phyloP scores from a whole-genome alignment of 148 eudicot species.

The Rhododendron kiyosumense region DNA sequence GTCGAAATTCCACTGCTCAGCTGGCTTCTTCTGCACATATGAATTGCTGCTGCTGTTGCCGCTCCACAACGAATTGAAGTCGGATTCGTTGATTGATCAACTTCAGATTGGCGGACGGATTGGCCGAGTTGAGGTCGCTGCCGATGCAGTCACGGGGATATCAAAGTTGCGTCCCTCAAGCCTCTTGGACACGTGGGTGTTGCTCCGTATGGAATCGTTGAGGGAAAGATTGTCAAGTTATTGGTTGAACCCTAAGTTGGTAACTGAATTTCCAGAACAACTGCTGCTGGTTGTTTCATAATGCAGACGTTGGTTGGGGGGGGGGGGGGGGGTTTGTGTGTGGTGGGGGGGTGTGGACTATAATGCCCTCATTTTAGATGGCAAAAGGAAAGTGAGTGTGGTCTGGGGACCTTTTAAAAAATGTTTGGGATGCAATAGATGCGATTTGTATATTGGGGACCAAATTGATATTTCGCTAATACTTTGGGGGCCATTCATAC shows the following conservation, averaged over 20 bases:
- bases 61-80: background rate
- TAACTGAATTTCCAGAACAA: constrained; percentile 91
- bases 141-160: constrained; percentile 36
- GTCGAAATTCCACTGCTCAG: background rate
- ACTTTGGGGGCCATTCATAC: too few species aligned
- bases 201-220: constrained; percentile 90
- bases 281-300: constrained; percentile 30
- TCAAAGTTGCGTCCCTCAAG: constrained; percentile 70
- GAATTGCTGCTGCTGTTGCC: background rate
- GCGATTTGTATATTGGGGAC: too few species aligned
- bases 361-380: too few species aligned
- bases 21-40: background rate
- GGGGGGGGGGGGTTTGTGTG: too few species aligned
- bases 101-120: background rate
- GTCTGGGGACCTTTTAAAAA: too few species aligned
- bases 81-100: background rate
- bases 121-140: constrained; percentile 23
- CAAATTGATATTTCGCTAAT: too few species aligned
- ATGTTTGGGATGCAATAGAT: too few species aligned
- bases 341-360: too few species aligned
- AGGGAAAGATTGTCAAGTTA: constrained; percentile 60
- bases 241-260: constrained; percentile 66
- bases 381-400: too few species aligned
- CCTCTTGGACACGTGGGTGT: constrained; percentile 38
- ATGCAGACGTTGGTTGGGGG: too few species aligned